Evolutionary conservation across 225 moss, liverwort and hornwort species (phyloP).

Genomic region (Pseudoscleropodium purum): DNA sequence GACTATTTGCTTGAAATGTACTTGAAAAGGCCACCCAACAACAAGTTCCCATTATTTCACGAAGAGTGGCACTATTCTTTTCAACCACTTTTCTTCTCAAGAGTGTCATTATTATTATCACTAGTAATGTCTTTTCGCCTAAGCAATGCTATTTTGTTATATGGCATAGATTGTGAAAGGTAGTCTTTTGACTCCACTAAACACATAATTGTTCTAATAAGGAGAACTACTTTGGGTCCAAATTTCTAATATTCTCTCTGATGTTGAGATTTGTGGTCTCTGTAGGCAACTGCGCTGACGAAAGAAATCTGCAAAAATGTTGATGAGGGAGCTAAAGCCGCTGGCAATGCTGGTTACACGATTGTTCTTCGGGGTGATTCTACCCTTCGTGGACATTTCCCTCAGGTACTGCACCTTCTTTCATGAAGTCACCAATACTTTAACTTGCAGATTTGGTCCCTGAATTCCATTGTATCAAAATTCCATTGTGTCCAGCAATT

Average conservation of each 20-base stretch:
- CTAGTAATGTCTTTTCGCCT: background rate
- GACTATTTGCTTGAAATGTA: background rate
- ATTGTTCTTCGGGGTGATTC: slow-evolving; percentile 94
- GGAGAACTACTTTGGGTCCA: background rate
- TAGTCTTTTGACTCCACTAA: background rate
- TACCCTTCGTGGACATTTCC: slow-evolving; percentile 91
- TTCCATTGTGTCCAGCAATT: background rate
- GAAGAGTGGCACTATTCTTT: background rate
- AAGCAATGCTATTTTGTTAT: background rate
- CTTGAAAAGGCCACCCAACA: background rate
- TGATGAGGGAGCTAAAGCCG: slow-evolving; percentile 61
- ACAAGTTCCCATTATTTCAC: background rate
- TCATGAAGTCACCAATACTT: background rate
- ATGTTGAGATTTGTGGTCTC: background rate
- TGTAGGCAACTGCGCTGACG: slow-evolving; percentile 55
- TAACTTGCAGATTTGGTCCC: background rate
- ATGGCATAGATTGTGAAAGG: background rate
- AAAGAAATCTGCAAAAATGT: slow-evolving; percentile 80
- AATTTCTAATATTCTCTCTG: background rate
- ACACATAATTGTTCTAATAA: background rate
- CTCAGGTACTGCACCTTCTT: slow-evolving; percentile 43
- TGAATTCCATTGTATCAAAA: background rate
- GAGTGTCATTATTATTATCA: background rate
- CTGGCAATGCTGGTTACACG: slow-evolving; percentile 67
- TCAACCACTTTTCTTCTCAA: background rate